phyloP scores from a whole-genome alignment of 352 stramenopile species.

The Phytophthora tubulina region DNA sequence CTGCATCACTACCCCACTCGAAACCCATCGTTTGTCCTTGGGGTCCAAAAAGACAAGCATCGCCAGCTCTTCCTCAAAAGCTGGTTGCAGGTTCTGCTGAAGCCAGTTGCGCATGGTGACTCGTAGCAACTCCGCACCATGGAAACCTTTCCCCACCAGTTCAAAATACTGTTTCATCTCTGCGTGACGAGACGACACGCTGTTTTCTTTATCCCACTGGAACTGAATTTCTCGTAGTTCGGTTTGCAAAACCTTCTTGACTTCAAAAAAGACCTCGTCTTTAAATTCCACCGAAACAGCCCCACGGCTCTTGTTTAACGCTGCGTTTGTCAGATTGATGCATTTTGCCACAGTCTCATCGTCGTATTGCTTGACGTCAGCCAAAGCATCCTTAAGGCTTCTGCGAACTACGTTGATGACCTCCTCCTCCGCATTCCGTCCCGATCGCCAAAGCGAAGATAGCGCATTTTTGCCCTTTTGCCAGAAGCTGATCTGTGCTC shows the following conservation, averaged over 20 bases:
- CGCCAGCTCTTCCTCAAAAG: neutral
- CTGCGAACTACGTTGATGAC: neutral
- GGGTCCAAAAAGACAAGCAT: neutral
- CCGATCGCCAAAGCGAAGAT: too few relatives aligned
- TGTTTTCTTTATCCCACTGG: neutral
- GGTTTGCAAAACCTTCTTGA: too few relatives aligned
- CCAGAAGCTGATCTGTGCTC: too few relatives aligned
- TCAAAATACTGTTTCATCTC: neutral
- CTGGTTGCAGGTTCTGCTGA: neutral
- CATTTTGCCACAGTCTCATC: neutral
- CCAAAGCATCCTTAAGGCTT: neutral
- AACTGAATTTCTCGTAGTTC: neutral
- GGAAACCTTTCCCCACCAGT: neutral
- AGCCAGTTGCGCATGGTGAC: neutral
- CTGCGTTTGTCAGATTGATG: neutral
- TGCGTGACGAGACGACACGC: neutral
- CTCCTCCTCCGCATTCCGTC: too few relatives aligned
- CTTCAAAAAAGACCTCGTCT: too few relatives aligned
- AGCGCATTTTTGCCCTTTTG: too few relatives aligned
- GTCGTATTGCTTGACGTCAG: neutral
- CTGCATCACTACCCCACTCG: neutral
- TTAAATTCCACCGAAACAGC: too few relatives aligned
- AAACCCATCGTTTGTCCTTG: neutral
- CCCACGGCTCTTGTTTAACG: too few relatives aligned
- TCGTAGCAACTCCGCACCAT: neutral